Conservation (phyloP, 345 rosid species). For the Citrus cavaleriei region DNA sequence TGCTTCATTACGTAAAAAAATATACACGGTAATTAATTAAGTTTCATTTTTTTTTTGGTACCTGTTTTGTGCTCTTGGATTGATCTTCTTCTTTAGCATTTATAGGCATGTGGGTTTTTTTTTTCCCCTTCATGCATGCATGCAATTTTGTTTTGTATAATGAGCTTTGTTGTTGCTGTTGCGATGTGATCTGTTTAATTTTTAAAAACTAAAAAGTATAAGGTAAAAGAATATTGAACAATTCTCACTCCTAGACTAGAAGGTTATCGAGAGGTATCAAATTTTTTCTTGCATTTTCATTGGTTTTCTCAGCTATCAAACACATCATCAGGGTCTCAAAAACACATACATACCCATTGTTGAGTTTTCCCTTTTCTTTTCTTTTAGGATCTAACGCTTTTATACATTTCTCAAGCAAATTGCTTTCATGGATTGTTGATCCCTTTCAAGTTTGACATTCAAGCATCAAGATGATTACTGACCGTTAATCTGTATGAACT, state of each 20-base stretch:
- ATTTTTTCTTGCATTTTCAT: not conserved
- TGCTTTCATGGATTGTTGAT: not conserved
- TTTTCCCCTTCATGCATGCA: not conserved
- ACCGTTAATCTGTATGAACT: not conserved
- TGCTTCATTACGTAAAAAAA: not conserved
- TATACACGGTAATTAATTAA: slow-evolving; percentile 10
- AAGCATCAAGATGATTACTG: not conserved
- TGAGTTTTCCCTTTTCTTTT: not conserved
- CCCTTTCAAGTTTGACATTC: not conserved
- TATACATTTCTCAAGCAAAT: not conserved
- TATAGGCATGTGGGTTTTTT: not conserved
- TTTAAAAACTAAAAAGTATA: not conserved
- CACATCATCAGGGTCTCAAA: not conserved
- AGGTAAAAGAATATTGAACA: not conserved
- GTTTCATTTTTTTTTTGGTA: not conserved
- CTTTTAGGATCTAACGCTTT: slow-evolving; percentile 10
- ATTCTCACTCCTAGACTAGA: not conserved
- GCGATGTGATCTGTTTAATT: not conserved
- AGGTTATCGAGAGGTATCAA: not conserved
- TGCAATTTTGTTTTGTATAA: not conserved
- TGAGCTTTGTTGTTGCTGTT: not conserved
- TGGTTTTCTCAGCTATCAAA: slow-evolving; percentile 2
- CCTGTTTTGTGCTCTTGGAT: not conserved
- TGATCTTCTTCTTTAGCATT: not conserved
- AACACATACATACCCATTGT: not conserved